A percentile compares a stretch with the other conserved stretches of the same genome.
These are phyloP conservation scores for Microbotryum violaceum DNA, from an alignment of 1,284 basidiomycete genomes.

Conservation along the genomic window DNA sequence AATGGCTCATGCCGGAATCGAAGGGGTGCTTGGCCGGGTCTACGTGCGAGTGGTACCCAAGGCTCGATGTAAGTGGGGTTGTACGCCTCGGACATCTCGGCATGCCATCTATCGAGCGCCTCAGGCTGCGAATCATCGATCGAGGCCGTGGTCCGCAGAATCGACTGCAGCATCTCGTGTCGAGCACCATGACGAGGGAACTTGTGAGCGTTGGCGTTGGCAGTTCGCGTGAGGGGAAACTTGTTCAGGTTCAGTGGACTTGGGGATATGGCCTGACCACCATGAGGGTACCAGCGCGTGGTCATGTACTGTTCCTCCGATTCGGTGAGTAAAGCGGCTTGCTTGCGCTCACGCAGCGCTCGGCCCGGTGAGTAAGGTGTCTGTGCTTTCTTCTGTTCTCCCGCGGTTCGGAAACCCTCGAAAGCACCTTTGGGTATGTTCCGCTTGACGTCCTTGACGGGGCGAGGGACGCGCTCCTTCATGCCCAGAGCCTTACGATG, in stretches of 20 bases:
- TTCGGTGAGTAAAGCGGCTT: constrained; percentile 11
- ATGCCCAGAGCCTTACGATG: too few relatives aligned
- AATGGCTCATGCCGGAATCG: constrained; percentile 5
- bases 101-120: constrained; percentile 26
- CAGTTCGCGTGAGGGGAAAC: constrained; percentile 12
- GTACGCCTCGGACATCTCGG: constrained; percentile 20
- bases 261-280: neutral
- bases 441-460: constrained; percentile 32
- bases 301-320: constrained; percentile 19
- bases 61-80: constrained; percentile 15
- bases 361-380: constrained; percentile 10
- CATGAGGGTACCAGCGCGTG: constrained; percentile 17
- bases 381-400: constrained; percentile 11
- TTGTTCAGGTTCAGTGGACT: constrained; percentile 3
- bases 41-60: constrained; percentile 1
- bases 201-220: constrained; percentile 12
- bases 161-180: constrained; percentile 9
- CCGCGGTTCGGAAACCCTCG: constrained; percentile 31
- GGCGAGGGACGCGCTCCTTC: constrained; percentile 4
- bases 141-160: constrained; percentile 4
- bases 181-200: constrained; percentile 17
- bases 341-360: constrained; percentile 19
- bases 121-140: constrained; percentile 14
- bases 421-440: constrained; percentile 36
- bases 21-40: neutral